A percentile compares a stretch with the other conserved stretches of the same genome.
Evolutionary conservation across 495 filamentous ascomycete genomes (phyloP).

Genomic region (Astrothelium subdiscretum): DNA sequence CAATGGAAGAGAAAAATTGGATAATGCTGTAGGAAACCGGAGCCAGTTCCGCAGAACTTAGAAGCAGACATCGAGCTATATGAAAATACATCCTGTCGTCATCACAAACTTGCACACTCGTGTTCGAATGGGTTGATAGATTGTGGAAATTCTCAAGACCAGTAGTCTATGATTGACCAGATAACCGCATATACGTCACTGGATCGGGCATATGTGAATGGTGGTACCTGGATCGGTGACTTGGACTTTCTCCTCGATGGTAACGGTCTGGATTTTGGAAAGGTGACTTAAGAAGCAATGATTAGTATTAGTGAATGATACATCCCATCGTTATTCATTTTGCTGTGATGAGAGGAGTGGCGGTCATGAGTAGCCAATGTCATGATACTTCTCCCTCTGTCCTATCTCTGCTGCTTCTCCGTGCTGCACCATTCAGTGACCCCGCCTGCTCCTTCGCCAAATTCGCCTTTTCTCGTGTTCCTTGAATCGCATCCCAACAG

Average conservation of each 20-base stretch:
- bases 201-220: no score
- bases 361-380: not conserved
- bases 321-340: not conserved
- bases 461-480: not conserved
- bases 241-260: not conserved
- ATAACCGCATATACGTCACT: no score
- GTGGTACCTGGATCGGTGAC: not conserved
- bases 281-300: not conserved
- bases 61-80: no score
- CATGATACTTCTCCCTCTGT: not conserved
- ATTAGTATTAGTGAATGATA: not conserved
- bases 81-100: no score
- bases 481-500: not conserved
- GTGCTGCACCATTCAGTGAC: not conserved
- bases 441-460: not conserved
- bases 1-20: no score
- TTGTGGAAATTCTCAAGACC: no score
- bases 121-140: no score
- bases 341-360: not conserved
- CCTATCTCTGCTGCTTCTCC: no score
- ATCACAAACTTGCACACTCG: no score
- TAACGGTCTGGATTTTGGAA: not conserved
- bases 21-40: no score
- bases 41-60: no score
- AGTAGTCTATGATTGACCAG: no score